Percentiles rank a stretch among this genome's conserved stretches.
Conservation (phyloP, 192 early-diverging fungal species). For the Coemansia sp. region DNA sequence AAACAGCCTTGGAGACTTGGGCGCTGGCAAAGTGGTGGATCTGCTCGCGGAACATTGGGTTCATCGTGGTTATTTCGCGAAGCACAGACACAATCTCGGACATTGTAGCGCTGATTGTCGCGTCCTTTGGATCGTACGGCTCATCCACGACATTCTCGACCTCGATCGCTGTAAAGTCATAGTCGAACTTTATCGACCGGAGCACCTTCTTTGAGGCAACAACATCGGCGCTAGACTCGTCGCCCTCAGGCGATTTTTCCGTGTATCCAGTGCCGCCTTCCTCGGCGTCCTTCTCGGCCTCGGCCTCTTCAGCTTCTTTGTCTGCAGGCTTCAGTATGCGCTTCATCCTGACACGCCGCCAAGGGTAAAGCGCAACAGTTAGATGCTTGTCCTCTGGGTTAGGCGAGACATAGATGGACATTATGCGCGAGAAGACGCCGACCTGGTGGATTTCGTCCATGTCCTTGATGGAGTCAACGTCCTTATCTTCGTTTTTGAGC, state of each 20-base stretch:
- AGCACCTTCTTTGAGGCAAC: slow-evolving; percentile 34
- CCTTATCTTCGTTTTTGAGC: slow-evolving; percentile 85
- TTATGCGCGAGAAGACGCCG: slow-evolving; percentile 97
- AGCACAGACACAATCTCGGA: slow-evolving; percentile 95
- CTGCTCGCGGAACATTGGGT: slow-evolving; percentile 96
- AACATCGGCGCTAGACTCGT: slow-evolving; percentile 12
- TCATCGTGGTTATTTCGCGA: slow-evolving; percentile 92
- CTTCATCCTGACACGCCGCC: slow-evolving; percentile 83
- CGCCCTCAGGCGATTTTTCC: neutral
- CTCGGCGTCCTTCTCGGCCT: neutral
- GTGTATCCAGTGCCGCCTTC: neutral
- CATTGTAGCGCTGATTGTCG: slow-evolving; percentile 85
- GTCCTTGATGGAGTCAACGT: slow-evolving; percentile 75
- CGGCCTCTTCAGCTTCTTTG: slow-evolving; percentile 1
- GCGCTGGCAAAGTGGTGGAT: slow-evolving; percentile 96
- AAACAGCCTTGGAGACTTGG: slow-evolving; percentile 91
- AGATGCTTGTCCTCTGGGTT: slow-evolving; percentile 75
- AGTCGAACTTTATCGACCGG: slow-evolving; percentile 54
- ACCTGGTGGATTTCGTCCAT: slow-evolving; percentile 81
- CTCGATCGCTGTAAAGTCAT: slow-evolving; percentile 79
- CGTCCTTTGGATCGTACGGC: slow-evolving; percentile 81
- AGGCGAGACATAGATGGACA: slow-evolving; percentile 83
- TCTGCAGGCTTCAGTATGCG: slow-evolving; percentile 26
- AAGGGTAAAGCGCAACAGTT: slow-evolving; percentile 95
- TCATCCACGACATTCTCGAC: slow-evolving; percentile 86